Percentiles rank a stretch among this genome's conserved stretches.
Evolutionary conservation across 257 asterid species (phyloP).

Genomic region (Thymus mandschuricus): DNA sequence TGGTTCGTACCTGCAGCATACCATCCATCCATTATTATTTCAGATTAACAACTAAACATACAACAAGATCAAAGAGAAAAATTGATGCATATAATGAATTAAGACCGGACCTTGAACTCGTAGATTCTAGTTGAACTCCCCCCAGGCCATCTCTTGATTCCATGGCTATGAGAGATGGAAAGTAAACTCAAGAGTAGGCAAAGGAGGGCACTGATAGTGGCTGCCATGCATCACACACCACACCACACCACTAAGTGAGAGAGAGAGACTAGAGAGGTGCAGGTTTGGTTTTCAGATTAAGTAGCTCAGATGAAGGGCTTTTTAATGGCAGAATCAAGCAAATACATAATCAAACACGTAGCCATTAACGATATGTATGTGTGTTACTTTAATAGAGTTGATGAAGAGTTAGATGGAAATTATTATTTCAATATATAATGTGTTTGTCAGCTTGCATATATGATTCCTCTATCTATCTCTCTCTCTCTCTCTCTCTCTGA

Average conservation of each 20-base stretch:
- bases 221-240: conserved; percentile 36
- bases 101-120: conserved; percentile 49
- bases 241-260: background rate
- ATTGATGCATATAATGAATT: too few species aligned
- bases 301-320: conserved; percentile 26
- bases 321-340: conserved; percentile 22
- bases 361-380: background rate
- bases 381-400: conserved; percentile 9
- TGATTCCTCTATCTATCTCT: too few species aligned
- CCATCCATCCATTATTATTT: background rate
- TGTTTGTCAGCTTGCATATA: conserved; percentile 33
- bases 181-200: conserved; percentile 38
- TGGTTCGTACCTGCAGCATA: conserved; percentile 48
- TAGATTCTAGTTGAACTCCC: conserved; percentile 55
- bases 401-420: conserved; percentile 30
- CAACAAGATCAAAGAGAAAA: too few species aligned
- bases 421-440: background rate
- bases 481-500: too few species aligned
- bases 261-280: background rate
- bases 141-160: conserved; percentile 40
- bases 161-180: conserved; percentile 29
- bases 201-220: conserved; percentile 18
- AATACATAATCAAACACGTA: too few species aligned
- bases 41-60: too few species aligned
- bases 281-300: background rate